Conservation (phyloP, 768 basidiomycete genomes). For the Serpula lacrymans region DNA sequence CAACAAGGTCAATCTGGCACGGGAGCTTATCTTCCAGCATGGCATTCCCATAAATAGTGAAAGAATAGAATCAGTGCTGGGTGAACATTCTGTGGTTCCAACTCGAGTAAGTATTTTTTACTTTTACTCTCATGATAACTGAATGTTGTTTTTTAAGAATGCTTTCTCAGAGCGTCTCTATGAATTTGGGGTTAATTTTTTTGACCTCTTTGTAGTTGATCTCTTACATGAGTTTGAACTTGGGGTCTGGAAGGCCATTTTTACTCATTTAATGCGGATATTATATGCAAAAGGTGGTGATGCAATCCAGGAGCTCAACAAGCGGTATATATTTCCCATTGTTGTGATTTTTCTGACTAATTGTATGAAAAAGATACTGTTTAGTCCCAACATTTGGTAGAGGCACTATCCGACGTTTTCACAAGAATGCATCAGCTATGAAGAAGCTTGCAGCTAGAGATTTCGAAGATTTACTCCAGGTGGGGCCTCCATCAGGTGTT, state of each 20-base stretch:
- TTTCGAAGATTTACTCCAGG: constrained; percentile 11
- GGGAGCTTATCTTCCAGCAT: constrained; percentile 1
- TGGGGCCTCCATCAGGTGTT: not conserved
- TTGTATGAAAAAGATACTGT: constrained; percentile 8
- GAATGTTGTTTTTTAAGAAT: constrained; percentile 9
- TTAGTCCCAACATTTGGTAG: constrained; percentile 10
- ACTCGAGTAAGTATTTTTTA: constrained; percentile 5
- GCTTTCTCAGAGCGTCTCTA: constrained; percentile 5
- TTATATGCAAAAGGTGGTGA: constrained; percentile 7
- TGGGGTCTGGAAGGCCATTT: constrained; percentile 13
- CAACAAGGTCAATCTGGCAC: constrained; percentile 4
- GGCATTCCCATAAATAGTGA: constrained; percentile 6
- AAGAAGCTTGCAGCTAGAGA: constrained; percentile 8
- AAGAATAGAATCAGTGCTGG: not conserved
- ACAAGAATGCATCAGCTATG: constrained; percentile 1
- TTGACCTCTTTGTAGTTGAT: constrained; percentile 11
- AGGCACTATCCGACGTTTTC: constrained; percentile 5
- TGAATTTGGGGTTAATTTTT: constrained; percentile 8
- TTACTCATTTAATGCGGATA: constrained; percentile 13
- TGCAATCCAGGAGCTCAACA: constrained; percentile 5
- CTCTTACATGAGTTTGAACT: constrained; percentile 15
- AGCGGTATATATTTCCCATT: constrained; percentile 5
- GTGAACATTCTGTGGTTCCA: constrained; percentile 6
- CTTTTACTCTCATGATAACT: not conserved
- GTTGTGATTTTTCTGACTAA: not conserved